Conservation (phyloP, 805 yeast genomes). For the Starmerella davenportii region DNA sequence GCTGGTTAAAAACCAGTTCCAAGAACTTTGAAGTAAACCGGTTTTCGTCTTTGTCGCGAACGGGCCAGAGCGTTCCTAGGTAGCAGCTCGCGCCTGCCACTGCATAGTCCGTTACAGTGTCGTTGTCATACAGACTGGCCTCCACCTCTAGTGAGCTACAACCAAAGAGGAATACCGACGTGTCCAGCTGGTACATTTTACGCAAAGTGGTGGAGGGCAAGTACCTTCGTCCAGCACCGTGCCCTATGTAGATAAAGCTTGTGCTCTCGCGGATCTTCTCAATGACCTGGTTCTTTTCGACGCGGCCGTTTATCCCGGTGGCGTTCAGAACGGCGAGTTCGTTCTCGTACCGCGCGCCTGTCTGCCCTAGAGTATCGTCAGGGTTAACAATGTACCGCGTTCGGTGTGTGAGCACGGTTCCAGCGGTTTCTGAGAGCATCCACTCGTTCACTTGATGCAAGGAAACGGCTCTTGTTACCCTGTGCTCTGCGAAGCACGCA, state of each 20-base stretch:
- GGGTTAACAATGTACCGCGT: slow-evolving; percentile 54
- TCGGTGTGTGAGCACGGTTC: slow-evolving; percentile 17
- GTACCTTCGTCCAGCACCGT: slow-evolving; percentile 90
- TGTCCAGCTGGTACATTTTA: slow-evolving; percentile 24
- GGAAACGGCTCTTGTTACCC: slow-evolving; percentile 25
- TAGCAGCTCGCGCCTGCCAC: slow-evolving; percentile 69
- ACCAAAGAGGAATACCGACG: slow-evolving; percentile 45
- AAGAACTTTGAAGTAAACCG: slow-evolving; percentile 47
- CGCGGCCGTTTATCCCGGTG: slow-evolving; percentile 35
- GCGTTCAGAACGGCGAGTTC: slow-evolving; percentile 31
- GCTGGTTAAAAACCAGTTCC: slow-evolving; percentile 20
- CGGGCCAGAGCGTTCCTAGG: slow-evolving; percentile 86
- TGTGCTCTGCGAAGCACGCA: slow-evolving; percentile 17
- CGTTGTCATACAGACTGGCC: slow-evolving; percentile 44
- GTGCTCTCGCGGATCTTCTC: slow-evolving; percentile 28
- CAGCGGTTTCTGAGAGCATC: neutral
- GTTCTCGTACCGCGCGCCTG: slow-evolving; percentile 40
- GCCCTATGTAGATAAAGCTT: slow-evolving; percentile 70
- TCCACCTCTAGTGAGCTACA: slow-evolving; percentile 63
- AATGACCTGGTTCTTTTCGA: slow-evolving; percentile 43
- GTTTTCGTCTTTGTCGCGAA: slow-evolving; percentile 90
- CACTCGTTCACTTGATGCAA: slow-evolving; percentile 17
- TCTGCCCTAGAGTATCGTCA: slow-evolving; percentile 50
- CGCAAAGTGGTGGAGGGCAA: slow-evolving; percentile 39
- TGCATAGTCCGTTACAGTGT: slow-evolving; percentile 60